These are phyloP conservation scores for Fusarium decemcellulare DNA, from an alignment of 2,329 filamentous ascomycete genomes.

Conservation along the genomic window DNA sequence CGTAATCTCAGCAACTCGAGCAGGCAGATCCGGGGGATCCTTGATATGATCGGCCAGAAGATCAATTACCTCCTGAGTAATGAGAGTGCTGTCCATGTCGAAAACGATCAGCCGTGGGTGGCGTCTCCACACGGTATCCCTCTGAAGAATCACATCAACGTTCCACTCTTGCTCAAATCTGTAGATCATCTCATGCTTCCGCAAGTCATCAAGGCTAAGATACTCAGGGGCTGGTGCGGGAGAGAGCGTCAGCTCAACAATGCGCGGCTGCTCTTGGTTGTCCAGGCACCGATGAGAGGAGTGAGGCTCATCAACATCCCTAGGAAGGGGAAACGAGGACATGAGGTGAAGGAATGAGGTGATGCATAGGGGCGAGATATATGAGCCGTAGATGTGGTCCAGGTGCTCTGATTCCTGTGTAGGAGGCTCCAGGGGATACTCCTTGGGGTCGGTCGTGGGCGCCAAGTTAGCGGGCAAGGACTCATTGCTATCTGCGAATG, in stretches of 20 bases:
- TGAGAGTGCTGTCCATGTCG: constrained; percentile 98
- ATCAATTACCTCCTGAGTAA: constrained; percentile 98
- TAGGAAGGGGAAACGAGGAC: constrained; percentile 71
- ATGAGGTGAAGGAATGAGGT: constrained; percentile 77
- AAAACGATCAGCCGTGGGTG: constrained; percentile 93
- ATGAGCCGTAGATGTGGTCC: constrained; percentile 76
- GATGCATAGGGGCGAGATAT: constrained; percentile 75
- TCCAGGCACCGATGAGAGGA: constrained; percentile 78
- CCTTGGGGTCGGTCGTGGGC: constrained; percentile 70
- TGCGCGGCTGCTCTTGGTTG: constrained; percentile 68
- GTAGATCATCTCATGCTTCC: constrained; percentile 86
- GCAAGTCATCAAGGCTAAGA: constrained; percentile 76
- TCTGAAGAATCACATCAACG: constrained; percentile 85
- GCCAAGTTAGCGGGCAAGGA: constrained; percentile 67
- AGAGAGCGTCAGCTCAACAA: constrained; percentile 77
- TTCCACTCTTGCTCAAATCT: constrained; percentile 92
- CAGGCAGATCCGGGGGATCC: constrained; percentile 79
- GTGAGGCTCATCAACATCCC: constrained; percentile 65
- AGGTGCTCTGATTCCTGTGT: constrained; percentile 69
- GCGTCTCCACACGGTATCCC: constrained; percentile 79
- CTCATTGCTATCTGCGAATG: constrained; percentile 52
- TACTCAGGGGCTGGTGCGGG: constrained; percentile 74
- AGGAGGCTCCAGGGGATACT: constrained; percentile 72
- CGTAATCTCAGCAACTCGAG: constrained; percentile 89
- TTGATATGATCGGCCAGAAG: constrained; percentile 86